Base-by-base conservation (phyloP, 1,284 basidiomycete species). In the Hypsizygus ulmarius region DNA sequence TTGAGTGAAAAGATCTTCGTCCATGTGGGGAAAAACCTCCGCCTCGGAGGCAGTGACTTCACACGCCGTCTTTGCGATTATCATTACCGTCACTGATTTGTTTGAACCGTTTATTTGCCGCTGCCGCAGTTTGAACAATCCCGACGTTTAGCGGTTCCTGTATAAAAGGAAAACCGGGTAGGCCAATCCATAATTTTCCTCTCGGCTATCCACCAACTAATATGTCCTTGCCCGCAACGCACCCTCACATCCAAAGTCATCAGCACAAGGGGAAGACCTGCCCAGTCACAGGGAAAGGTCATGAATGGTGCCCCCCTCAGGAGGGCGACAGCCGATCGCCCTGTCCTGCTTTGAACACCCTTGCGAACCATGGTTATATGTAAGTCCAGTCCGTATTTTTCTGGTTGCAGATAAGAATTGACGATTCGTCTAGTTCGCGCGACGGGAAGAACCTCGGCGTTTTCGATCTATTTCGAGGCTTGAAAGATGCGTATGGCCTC, bases 401-500 rank as follows among this genome's bases (percentile, higher is more conserved):
- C 6, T 8, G 9, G 6, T 14, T 36, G 1, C 3, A 36, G 19
- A 3, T 18, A 2, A 28, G 21, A 30, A 50, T 27, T 11, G 16
- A 41, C 2, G 1, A 35, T 21, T 14, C 38, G 10, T 12, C 11
- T 66, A 64, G 78, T 66, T 30, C 75, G 54, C 63, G 70, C 61
- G 66, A 80, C 52, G 82, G 82, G 9, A 72, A 72, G 33, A 66
- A 73, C 41, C 59, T 84, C 44, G 66, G 70, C 15, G 64, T 75
- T 3, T 55, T 59, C 25, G 65, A 72, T 43, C 66, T 84, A 36
- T 59, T 71, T 10, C 45, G 57, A 6, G 79, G 74, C 4, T 53
- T 84, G 3, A 69, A 64, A 33, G 62, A 67, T 4, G 75, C 79
- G 51, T 85, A 83, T 60, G 73, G 77, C 40, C 62, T 83, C 11